These are phyloP conservation scores for Monsonia emarginata DNA, from an alignment of 441 rosid genomes.

Conservation along the genomic window DNA sequence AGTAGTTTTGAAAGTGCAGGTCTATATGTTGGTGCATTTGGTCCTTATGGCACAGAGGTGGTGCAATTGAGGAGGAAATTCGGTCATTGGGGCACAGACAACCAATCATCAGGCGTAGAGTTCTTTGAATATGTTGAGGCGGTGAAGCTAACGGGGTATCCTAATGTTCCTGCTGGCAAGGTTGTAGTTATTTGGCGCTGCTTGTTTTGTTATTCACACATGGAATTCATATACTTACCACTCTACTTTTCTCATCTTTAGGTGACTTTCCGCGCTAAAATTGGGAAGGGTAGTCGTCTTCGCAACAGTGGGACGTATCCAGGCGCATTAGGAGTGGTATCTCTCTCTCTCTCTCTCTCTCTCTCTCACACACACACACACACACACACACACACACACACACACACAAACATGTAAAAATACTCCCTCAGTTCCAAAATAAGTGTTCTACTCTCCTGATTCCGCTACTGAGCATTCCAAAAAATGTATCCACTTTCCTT, in stretches of 20 bases:
- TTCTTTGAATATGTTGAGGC: constrained; percentile 88
- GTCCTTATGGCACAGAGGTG: constrained; percentile 86
- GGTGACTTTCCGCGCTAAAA: constrained; percentile 96
- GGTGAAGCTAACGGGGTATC: constrained; percentile 80
- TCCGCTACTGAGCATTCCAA: too few relatives aligned
- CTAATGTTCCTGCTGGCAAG: constrained; percentile 92
- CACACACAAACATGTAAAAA: too few relatives aligned
- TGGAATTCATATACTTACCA: constrained; percentile 12
- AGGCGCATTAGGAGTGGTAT: constrained; percentile 87
- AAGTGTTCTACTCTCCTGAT: too few relatives aligned
- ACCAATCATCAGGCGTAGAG: constrained; percentile 47
- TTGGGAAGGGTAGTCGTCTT: constrained; percentile 52
- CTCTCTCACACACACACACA: background rate
- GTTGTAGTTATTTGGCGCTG: constrained; percentile 26
- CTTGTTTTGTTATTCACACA: constrained; percentile 1
- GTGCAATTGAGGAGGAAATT: constrained; percentile 81
- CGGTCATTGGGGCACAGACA: constrained; percentile 65
- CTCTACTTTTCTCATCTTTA: constrained; percentile 23
- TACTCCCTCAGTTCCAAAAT: too few relatives aligned
- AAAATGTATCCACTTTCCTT: too few relatives aligned
- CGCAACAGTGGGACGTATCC: constrained; percentile 60
- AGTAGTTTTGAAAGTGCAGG: constrained; percentile 33
- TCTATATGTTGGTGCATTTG: constrained; percentile 85
- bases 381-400: too few relatives aligned
- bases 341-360: background rate